Evolutionary conservation across 1,284 basidiomycete genomes (phyloP), one percentile per base, ranked within the genome.

Genomic region (Trametes pubescens): DNA sequence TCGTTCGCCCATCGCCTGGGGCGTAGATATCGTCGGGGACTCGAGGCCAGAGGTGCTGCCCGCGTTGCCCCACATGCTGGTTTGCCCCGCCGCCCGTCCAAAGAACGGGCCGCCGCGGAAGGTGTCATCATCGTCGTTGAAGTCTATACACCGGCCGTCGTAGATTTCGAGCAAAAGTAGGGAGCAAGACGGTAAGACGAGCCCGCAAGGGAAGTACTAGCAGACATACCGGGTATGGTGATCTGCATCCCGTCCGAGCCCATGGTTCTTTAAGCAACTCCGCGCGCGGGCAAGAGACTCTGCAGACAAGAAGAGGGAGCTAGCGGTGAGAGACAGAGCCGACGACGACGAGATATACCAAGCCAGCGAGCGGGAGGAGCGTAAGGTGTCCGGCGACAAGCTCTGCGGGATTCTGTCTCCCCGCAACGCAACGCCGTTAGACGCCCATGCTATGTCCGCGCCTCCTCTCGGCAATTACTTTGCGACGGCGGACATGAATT

Each of bases 101-200:
- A 92, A 91, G 9, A 89, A 85, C 18, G 89, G 82, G 21, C 84
- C 83, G 4, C 86, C 82, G 65, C 80, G 81, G 68, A 83, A 87
- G 67, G 91, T 86, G 65, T 90, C 90, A 69, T 93, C 91, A 66
- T 90, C 89, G 70, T 93, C 91, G 71, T 87, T 86, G 75, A 92
- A 89, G 72, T 90, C 89, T 92, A 61, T 8, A 18, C 22, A 2
- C 10, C 24, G 16, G 13, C 21, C 21, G 13, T 5, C 51, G 48
- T 49, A 22, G 1, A 32, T 14, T 26, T 11, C 8, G 4, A 2
- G 2, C 43, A 49, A 49, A 43, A 46, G 48, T 35, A 32, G 32
- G 21, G 18, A 53, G 46, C 16, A n/a, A 38, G 26, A 51, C 29
- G 49, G 61, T 32, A 11, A 62, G 32, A 40, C 24, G 34, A 38